Evolutionary conservation across 2,329 filamentous ascomycete species (phyloP), one percentile per base, ranked within the genome.

Genomic region (Colletotrichum magnum): DNA sequence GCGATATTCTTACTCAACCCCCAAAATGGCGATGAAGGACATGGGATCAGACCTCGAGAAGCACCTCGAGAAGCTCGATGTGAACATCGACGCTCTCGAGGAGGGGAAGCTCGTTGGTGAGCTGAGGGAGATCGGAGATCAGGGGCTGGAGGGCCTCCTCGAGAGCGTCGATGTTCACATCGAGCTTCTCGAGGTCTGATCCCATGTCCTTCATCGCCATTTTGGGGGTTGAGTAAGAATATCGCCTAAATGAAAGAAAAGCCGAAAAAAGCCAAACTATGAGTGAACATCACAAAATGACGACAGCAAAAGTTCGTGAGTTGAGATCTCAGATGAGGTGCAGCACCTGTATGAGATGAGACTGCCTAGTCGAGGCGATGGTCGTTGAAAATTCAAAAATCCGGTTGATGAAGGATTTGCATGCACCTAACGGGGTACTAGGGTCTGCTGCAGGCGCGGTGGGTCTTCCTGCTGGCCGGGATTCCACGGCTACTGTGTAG

Each of bases 31-130:
- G n/a, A n/a, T n/a, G n/a, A n/a, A n/a, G n/a, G n/a, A n/a, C n/a
- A n/a, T n/a, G n/a, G n/a, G n/a, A n/a, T n/a, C n/a, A n/a, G n/a
- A n/a, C n/a, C n/a, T n/a, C n/a, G n/a, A n/a, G n/a, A n/a, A n/a
- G n/a, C n/a, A n/a, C n/a, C n/a, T n/a, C n/a, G n/a, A n/a, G n/a
- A n/a, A n/a, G n/a, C n/a, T n/a, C n/a, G n/a, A n/a, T n/a, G n/a
- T n/a, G n/a, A n/a, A n/a, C n/a, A n/a, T n/a, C n/a, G n/a, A n/a
- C n/a, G n/a, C n/a, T n/a, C n/a, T 98, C 95, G 70, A 99, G 87
- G n/a, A 98, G 86, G 2, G 95, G 95, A 32, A 98, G 86, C 77
- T 94, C 94, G 64, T 90, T 91, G 5, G 94, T 90, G 65, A 89
- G 88, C 48, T 91, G 89, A 58, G 89, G 84, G 51, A 98, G 82